Base-by-base conservation (phyloP, 768 basidiomycete genomes). In the Scleroderma bovista region DNA sequence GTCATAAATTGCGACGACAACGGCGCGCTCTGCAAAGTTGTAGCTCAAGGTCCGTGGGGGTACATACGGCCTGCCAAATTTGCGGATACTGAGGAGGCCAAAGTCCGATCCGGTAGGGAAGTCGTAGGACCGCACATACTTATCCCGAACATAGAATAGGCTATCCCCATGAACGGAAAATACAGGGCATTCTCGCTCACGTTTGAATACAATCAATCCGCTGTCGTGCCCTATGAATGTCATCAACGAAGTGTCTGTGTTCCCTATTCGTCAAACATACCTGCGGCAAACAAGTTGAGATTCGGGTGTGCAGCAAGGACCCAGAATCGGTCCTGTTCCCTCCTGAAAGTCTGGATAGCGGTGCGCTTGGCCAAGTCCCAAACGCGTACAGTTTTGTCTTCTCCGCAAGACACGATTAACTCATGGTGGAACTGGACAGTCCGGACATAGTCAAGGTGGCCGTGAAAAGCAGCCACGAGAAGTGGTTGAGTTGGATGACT, bases 291-390 rank as follows among this genome's bases (percentile, higher is more conserved):
- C 44, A 99, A 78, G 67, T 98, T 99, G 55, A 98, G 83, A 59
- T 96, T 90, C 1, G 96, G 96, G 68, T 99, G 96, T 8, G 90
- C 81, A 2, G 93, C 93, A 39, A 99, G 79, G 11, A 93, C 86
- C 96, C 96, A 99, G 76, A 98, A 99, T 32, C 95, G 82, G 63
- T 99, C 95, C 51, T 96, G 86, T 65, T 99, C 96, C 57, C 96
- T 75, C 53, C 96, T 74, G 77, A 99, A 99, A 0, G 94, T 98
- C 73, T 98, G 95, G 40, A 99, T 93, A 3, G 93, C 89, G 1
- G 92, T 89, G 43, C 94, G 77, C 66, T 98, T 97, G 29, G 86
- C 85, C 65, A 97, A 77, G 63, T 99, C 96, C 95, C 96, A 99
- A 2, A 98, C 95, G n/a, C 96, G 81, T 36, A 99, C 87, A 4